Conservation (phyloP, 306 rosid species). For the Ochetophila trinervis region DNA sequence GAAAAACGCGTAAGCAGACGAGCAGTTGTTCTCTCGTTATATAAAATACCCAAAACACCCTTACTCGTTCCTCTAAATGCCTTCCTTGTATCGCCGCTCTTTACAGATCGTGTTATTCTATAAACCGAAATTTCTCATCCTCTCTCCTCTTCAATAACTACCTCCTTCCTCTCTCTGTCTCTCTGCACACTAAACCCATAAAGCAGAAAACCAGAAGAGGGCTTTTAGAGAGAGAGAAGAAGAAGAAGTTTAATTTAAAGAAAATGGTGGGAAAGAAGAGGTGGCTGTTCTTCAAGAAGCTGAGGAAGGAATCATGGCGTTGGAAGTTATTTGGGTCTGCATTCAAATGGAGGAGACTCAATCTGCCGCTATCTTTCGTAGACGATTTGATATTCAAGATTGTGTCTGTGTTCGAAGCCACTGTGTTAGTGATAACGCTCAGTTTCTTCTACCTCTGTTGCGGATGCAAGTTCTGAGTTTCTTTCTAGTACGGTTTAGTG, state of each 20-base stretch:
- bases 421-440: conserved; percentile 35
- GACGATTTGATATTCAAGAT: conserved; percentile 54
- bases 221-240: background rate
- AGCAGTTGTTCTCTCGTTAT: background rate
- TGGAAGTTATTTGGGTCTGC: conserved; percentile 45
- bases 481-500: background rate
- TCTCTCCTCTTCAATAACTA: conserved; percentile 10
- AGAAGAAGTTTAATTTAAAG: background rate
- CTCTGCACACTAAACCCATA: background rate
- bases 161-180: background rate
- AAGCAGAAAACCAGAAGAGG: background rate
- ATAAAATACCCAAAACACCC: conserved; percentile 21
- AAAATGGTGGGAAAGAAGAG: conserved; percentile 39
- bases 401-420: conserved; percentile 53
- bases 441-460: conserved; percentile 59
- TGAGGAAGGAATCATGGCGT: conserved; percentile 42
- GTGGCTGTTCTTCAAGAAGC: conserved; percentile 42
- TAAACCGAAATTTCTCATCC: conserved; percentile 14
- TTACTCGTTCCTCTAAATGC: background rate
- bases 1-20: background rate
- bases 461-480: conserved; percentile 52
- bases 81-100: background rate
- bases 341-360: conserved; percentile 48
- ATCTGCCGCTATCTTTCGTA: conserved; percentile 41
- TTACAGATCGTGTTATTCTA: conserved; percentile 4